These are phyloP conservation scores for Naganishia sp. DNA, from an alignment of 1,284 basidiomycete species.

Conservation along the genomic window DNA sequence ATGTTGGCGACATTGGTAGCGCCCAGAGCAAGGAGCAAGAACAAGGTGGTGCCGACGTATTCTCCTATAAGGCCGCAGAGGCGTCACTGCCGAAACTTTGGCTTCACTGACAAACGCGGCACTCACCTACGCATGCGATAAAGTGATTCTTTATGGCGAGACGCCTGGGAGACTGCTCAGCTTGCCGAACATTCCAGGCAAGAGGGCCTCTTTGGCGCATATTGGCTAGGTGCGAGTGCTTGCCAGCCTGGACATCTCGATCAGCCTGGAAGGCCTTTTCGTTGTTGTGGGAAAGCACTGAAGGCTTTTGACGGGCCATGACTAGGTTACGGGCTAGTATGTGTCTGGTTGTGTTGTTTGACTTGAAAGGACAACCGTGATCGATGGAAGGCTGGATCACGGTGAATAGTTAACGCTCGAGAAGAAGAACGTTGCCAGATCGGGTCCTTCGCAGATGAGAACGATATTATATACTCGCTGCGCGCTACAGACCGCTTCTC, in stretches of 20 bases:
- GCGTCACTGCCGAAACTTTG: neutral
- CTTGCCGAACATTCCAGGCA: slow-evolving; percentile 36
- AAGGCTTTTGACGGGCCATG: slow-evolving; percentile 16
- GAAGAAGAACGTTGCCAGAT: too few species aligned
- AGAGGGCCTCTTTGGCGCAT: slow-evolving; percentile 2
- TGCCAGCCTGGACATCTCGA: neutral
- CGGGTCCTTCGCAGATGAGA: too few species aligned
- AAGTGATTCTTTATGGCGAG: slow-evolving; percentile 45
- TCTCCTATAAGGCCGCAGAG: slow-evolving; percentile 43
- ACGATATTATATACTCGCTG: neutral
- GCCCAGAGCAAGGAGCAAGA: slow-evolving; percentile 53
- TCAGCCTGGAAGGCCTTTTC: slow-evolving; percentile 3
- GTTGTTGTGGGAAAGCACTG: slow-evolving; percentile 6
- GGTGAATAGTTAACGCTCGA: too few species aligned
- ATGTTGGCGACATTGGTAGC: slow-evolving; percentile 53
- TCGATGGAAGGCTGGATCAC: too few species aligned
- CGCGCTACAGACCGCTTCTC: neutral
- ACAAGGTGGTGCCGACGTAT: slow-evolving; percentile 56
- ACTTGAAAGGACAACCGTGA: neutral
- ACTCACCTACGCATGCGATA: slow-evolving; percentile 48
- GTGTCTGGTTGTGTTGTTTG: neutral
- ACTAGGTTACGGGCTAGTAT: neutral
- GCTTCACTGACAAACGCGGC: neutral
- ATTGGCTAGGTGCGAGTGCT: neutral
- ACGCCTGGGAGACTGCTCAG: slow-evolving; percentile 38